A percentile compares a stretch with the other conserved stretches of the same genome.
phyloP scores from a whole-genome alignment of 2,329 filamentous ascomycete species.

The Penicillium verrucosum region DNA sequence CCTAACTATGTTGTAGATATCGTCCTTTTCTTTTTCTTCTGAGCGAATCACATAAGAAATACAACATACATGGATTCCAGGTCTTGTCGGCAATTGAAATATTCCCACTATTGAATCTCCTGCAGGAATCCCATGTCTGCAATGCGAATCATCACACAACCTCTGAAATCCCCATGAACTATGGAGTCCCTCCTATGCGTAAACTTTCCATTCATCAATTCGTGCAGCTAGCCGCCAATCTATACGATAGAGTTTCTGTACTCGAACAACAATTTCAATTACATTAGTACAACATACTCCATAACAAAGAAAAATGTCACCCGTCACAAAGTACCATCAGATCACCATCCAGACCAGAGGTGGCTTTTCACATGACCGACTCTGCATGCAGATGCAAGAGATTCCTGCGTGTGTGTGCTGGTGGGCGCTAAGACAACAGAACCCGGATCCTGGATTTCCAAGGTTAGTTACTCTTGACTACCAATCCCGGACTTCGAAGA shows the following conservation, averaged over 20 bases:
- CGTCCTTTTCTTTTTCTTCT: not conserved
- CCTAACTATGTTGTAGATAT: not conserved
- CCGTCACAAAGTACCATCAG: not conserved
- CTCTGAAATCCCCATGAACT: not conserved
- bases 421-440: slow-evolving; percentile 5
- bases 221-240: not conserved
- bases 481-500: not conserved
- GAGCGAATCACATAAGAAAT: slow-evolving; percentile 3
- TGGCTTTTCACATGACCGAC: slow-evolving; percentile 32
- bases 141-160: slow-evolving; percentile 6
- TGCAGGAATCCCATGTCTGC: slow-evolving; percentile 2
- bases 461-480: not conserved
- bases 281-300: not conserved
- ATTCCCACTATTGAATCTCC: not conserved
- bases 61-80: not conserved
- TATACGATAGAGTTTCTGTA: not conserved
- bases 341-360: slow-evolving; percentile 9
- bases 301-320: not conserved
- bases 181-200: not conserved
- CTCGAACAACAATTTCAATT: not conserved
- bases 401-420: slow-evolving; percentile 22
- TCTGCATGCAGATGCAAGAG: slow-evolving; percentile 37
- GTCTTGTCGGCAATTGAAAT: not conserved
- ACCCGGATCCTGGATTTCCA: not conserved
- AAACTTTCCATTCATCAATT: not conserved